A percentile compares a stretch with the other conserved stretches of the same genome.
phyloP scores from a whole-genome alignment of 1,284 basidiomycete genomes.

The Papiliotrema flavescens region DNA sequence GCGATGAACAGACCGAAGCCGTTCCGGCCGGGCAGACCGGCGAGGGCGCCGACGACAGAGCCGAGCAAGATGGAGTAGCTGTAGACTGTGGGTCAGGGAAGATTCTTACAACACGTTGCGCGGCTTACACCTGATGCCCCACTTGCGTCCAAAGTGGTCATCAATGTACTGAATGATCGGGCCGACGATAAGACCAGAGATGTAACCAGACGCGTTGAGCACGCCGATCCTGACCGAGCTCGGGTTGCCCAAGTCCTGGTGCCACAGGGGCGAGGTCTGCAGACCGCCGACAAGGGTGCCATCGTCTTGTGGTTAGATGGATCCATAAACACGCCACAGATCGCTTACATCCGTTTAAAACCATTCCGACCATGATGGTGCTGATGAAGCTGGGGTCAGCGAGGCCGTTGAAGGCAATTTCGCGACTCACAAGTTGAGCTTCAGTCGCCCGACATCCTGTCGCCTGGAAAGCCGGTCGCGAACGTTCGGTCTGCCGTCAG shows the following conservation, averaged over 20 bases:
- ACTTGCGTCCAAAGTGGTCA: slow-evolving; percentile 43
- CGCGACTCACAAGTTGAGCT: slow-evolving; percentile 48
- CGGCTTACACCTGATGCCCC: slow-evolving; percentile 48
- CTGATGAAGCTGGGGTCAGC: slow-evolving; percentile 41
- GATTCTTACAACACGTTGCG: background rate
- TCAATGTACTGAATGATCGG: slow-evolving; percentile 48
- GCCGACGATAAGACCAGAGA: slow-evolving; percentile 46
- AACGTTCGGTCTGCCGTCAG: slow-evolving; percentile 39
- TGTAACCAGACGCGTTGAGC: slow-evolving; percentile 43
- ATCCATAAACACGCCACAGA: background rate
- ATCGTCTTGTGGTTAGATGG: slow-evolving; percentile 35
- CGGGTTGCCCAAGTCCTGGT: slow-evolving; percentile 42
- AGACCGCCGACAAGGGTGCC: slow-evolving; percentile 48
- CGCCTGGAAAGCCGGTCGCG: slow-evolving; percentile 42
- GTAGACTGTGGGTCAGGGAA: slow-evolving; percentile 36
- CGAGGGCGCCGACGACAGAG: slow-evolving; percentile 43
- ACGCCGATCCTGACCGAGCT: slow-evolving; percentile 38
- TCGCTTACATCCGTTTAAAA: slow-evolving; percentile 47
- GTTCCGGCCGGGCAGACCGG: slow-evolving; percentile 37
- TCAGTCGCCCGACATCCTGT: slow-evolving; percentile 45
- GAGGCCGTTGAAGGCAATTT: background rate
- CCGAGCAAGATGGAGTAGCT: slow-evolving; percentile 45
- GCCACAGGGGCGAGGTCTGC: slow-evolving; percentile 47
- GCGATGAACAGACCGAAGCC: slow-evolving; percentile 47
- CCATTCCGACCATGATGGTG: slow-evolving; percentile 50